Conservation (phyloP, 768 basidiomycete species). For the Lactarius hengduanensis region DNA sequence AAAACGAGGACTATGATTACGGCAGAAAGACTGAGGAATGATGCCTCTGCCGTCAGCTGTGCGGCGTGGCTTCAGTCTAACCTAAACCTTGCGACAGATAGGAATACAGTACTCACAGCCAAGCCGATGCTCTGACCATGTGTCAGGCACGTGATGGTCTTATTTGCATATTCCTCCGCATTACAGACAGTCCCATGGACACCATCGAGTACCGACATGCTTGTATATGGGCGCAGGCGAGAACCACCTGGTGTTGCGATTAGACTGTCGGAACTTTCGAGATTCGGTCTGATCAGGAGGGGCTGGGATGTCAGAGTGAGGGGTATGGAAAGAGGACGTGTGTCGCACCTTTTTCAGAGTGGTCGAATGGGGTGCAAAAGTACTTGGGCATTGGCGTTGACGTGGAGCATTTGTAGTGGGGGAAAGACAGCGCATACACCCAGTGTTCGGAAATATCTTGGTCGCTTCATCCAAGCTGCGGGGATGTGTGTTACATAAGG, state of each 20-base stretch:
- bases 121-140: constrained; percentile 40
- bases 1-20: not conserved
- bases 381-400: no score
- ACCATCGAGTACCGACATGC: constrained; percentile 1
- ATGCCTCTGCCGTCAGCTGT: constrained; percentile 39
- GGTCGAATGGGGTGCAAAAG: no score
- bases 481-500: no score
- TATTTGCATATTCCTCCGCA: not conserved
- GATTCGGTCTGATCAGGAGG: not conserved
- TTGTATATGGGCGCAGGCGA: not conserved
- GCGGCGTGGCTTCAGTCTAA: not conserved
- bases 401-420: no score
- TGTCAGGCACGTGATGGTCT: constrained; percentile 33
- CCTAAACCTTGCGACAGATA: not conserved
- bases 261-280: not conserved
- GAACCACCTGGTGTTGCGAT: not conserved
- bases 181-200: constrained; percentile 20
- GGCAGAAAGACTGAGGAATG: constrained; percentile 15
- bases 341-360: not conserved
- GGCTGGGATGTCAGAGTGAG: not conserved
- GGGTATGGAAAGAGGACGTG: no score
- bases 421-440: no score
- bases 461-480: no score
- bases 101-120: constrained; percentile 31
- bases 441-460: no score